Evolutionary conservation across 805 yeast species (phyloP).

Genomic region (Groenewaldozyma salmanticensis): DNA sequence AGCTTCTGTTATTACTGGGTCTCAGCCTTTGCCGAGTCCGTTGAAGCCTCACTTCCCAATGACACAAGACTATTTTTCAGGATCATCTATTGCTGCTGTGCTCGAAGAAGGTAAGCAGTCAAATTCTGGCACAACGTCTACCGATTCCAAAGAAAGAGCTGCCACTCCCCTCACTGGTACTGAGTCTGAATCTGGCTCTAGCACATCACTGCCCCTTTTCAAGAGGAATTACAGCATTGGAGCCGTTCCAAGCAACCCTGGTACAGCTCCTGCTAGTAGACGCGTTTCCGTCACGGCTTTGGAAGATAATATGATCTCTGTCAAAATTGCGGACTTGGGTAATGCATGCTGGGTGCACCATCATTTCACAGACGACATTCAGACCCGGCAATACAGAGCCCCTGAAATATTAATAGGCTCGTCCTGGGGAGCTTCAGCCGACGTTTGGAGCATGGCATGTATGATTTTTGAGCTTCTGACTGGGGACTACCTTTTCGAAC

Average conservation of each 20-base stretch:
- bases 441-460: conserved; percentile 95
- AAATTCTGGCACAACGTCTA: background rate
- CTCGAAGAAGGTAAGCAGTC: background rate
- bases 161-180: background rate
- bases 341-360: conserved; percentile 76
- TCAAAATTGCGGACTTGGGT: conserved; percentile 90
- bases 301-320: conserved; percentile 48
- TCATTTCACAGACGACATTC: conserved; percentile 83
- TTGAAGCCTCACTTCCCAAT: conserved; percentile 40
- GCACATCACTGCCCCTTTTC: conserved; percentile 13
- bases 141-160: background rate
- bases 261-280: background rate
- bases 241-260: background rate
- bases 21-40: conserved; percentile 90
- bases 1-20: conserved; percentile 73
- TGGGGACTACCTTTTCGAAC: conserved; percentile 92
- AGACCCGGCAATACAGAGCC: conserved; percentile 85
- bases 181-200: background rate
- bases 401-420: conserved; percentile 80
- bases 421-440: conserved; percentile 91
- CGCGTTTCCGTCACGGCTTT: conserved; percentile 13
- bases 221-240: conserved; percentile 5
- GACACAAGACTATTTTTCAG: conserved; percentile 8
- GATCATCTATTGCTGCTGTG: conserved; percentile 9
- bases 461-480: conserved; percentile 82